A percentile compares a stretch with the other conserved stretches of the same genome.
phyloP scores from a whole-genome alignment of 2,329 filamentous ascomycete genomes.

The Colletotrichum scovillei region DNA sequence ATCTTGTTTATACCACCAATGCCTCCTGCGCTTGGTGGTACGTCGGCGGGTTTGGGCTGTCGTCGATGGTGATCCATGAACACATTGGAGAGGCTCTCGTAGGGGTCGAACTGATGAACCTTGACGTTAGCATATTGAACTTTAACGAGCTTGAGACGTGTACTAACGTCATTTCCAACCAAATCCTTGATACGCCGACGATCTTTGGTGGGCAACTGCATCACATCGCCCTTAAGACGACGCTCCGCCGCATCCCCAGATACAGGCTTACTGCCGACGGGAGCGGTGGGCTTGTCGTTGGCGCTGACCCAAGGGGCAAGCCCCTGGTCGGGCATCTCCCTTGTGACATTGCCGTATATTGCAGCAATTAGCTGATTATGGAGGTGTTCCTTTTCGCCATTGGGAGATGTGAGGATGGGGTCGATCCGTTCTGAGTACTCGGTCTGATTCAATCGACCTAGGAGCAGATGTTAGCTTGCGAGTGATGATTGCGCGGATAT shows the following conservation, averaged over 20 bases:
- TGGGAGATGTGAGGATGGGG: conserved; percentile 66
- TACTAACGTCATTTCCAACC: conserved; percentile 68
- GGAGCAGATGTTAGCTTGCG: neutral
- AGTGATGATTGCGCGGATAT: conserved; percentile 2
- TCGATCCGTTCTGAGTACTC: conserved; percentile 71
- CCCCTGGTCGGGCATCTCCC: conserved; percentile 75
- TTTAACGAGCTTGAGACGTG: neutral
- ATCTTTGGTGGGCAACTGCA: conserved; percentile 76
- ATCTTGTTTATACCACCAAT: conserved; percentile 72
- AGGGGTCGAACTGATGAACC: conserved; percentile 61
- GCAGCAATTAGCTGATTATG: conserved; percentile 77
- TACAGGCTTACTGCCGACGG: conserved; percentile 69
- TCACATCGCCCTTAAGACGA: conserved; percentile 75
- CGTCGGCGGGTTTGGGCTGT: conserved; percentile 63
- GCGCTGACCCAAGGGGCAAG: conserved; percentile 78
- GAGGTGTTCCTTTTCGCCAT: conserved; percentile 70
- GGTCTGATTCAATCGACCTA: conserved; percentile 72
- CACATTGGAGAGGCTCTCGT: conserved; percentile 63
- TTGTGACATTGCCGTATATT: conserved; percentile 76
- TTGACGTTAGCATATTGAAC: conserved; percentile 38
- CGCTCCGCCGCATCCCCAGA: conserved; percentile 75
- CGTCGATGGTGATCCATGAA: conserved; percentile 64
- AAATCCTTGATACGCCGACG: conserved; percentile 75
- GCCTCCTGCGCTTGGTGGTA: conserved; percentile 76
- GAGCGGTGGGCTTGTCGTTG: conserved; percentile 73